Base-by-base conservation (phyloP, 1,139 yeast species). In the Yamadazyma aaseri region DNA sequence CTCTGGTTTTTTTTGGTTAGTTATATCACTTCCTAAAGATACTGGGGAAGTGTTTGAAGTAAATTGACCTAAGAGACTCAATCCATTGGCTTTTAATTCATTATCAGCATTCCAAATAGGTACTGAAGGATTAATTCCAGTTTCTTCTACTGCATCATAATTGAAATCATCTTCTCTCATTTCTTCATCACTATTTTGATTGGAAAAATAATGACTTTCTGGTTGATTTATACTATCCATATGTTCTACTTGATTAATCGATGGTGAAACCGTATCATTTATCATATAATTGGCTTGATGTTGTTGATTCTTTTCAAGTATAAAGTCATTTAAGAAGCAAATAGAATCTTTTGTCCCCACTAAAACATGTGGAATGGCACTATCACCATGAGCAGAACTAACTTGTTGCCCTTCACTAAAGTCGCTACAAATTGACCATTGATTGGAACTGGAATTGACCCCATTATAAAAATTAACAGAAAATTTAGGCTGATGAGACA, bases 341-440 rank as follows among this genome's bases (percentile, higher is more conserved):
- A 79, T 56, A 3, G 81, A 73, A 32, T 58, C 60, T 46, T 72
- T 76, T 11, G 65, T 51, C 1, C 86, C 86, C 20, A 73, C 79
- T 24, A 55, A 65, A 39, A 68, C 73, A 50, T 78, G 84, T 2
- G 82, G 81, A 6, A 69, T 63, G 14, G 65, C 56, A 8, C 63
- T 55, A 3, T 76, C 78, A 3, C 72, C 73, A 50, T 65, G 76
- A 0, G 92, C 90, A 41, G 68, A 73, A 39, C 78, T 76, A 9
- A 84, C 92, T 53, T 84, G 90, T 49, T 81, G 87, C 16, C 86
- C 89, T 47, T 83, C 92, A 39, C 86, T 79, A 47, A 84, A 84
- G 57, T 84, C 94, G 40, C 83, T 92, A 56, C 92, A 83, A 17
- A 82, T 79, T 2, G 85, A 79, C 94, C 94, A 84, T 50, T 81